These are phyloP conservation scores for Phalaenopsis hybrid DNA, from an alignment of 116 monocot species.

Conservation along the genomic window DNA sequence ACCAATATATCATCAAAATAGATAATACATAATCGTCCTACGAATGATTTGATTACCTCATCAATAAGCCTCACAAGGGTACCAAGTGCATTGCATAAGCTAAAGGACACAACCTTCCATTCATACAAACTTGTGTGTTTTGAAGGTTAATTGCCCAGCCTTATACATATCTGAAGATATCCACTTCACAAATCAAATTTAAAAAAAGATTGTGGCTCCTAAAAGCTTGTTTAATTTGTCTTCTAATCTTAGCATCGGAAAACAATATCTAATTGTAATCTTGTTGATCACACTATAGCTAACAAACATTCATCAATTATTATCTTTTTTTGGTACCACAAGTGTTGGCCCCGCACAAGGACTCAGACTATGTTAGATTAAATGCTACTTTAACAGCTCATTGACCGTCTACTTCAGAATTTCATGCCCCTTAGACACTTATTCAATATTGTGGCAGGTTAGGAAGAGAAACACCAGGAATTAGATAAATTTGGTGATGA, in stretches of 20 bases:
- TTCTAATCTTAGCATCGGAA: not conserved
- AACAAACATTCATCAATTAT: not conserved
- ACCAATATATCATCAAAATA: not conserved
- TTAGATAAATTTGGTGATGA: not conserved
- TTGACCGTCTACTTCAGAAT: not conserved
- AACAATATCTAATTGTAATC: not conserved
- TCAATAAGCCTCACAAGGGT: not conserved
- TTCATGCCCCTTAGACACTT: not conserved
- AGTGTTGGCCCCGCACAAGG: not conserved
- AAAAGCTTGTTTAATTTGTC: not conserved
- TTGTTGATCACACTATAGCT: not conserved
- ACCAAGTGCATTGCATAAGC: not conserved
- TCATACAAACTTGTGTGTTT: not conserved
- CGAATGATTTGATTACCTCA: not conserved
- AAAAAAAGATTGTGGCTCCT: not conserved
- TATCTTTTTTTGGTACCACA: not conserved
- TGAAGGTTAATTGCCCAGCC: not conserved
- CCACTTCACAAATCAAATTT: constrained; percentile 1
- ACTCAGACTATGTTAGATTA: not conserved
- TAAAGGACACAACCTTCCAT: not conserved
- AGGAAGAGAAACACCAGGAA: not conserved
- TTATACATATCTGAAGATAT: not conserved
- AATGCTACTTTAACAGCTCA: not conserved
- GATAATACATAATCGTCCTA: not conserved
- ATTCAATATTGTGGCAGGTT: not conserved